Evolutionary conservation across 805 yeast species (phyloP), one percentile per base, ranked within the genome.

Genomic region (Myxozyma vanderwaltii): DNA sequence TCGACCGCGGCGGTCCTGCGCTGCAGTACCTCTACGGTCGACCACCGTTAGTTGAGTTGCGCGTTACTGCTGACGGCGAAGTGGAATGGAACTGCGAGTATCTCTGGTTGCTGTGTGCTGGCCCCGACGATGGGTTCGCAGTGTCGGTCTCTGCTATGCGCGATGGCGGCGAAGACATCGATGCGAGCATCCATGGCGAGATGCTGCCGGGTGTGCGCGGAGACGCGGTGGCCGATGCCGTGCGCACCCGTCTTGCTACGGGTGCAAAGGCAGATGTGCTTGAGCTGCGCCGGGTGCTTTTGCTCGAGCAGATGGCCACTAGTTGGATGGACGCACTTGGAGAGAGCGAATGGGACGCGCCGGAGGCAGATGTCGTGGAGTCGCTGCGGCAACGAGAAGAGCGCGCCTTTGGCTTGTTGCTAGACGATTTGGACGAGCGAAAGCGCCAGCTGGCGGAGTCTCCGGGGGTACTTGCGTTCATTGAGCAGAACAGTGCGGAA

Each of bases 31-130:
- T 56, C 6, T 60, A 50, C 39, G 65, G 64, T 8, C 35, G 44
- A 40, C 52, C 38, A 36, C 58, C 65, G 41, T 27, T 62, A 19
- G 51, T 51, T 31, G 59, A 58, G 51, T 8, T 62, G 27, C 41
- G 31, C 33, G 56, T 56, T 24, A 53, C 19, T 21, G 35, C 41
- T 2, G 29, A 36, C 12, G 56, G 38, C 24, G 48, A 45, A 2
- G 48, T 61, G n/a, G 38, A 35, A 24, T 63, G 66, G 66, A 52
- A 58, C 23, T 58, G 66, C 56, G 66, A 62, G 46, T 63, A 39
- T 26, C 43, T 62, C 31, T 63, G 66, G 66, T 39, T 61, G 41
- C 59, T 61, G 31, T 26, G 50, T 33, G 52, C 44, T 19, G 53
- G 53, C 8, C 53, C 53, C 33, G 62, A 58, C 21, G 63, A 61